Evolutionary conservation across 306 rosid genomes (phyloP).

Genomic region (Heteromeles arbutifolia): DNA sequence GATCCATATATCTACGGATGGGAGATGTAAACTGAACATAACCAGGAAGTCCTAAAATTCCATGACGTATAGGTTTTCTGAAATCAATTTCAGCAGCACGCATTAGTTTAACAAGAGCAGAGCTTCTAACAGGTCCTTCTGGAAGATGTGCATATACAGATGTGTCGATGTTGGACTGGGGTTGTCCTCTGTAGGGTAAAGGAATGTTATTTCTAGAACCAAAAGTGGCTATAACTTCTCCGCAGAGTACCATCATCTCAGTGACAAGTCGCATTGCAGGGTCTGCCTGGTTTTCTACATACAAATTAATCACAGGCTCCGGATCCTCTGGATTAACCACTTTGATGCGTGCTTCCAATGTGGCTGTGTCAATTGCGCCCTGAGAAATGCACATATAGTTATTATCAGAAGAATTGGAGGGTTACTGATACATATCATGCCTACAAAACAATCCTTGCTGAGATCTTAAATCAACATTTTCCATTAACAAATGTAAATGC

Average conservation of each 20-base stretch:
- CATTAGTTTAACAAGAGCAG: constrained; percentile 73
- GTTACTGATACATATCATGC: neutral
- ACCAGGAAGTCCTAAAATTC: constrained; percentile 81
- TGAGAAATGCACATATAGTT: constrained; percentile 27
- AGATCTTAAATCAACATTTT: neutral
- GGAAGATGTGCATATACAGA: constrained; percentile 89
- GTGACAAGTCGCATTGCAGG: constrained; percentile 94
- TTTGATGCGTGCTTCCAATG: constrained; percentile 80
- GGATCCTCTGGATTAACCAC: constrained; percentile 80
- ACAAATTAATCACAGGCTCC: constrained; percentile 72
- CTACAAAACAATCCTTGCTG: neutral
- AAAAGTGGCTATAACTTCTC: constrained; percentile 82
- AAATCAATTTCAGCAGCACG: constrained; percentile 98
- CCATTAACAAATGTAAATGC: neutral
- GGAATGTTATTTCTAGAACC: constrained; percentile 77
- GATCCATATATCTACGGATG: constrained; percentile 93
- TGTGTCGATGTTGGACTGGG: constrained; percentile 71
- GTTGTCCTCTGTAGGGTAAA: constrained; percentile 96
- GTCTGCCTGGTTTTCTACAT: constrained; percentile 92
- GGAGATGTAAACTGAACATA: constrained; percentile 99
- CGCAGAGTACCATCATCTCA: constrained; percentile 97
- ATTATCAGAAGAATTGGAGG: neutral
- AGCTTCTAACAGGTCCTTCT: constrained; percentile 96
- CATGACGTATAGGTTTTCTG: constrained; percentile 91
- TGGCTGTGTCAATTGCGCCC: constrained; percentile 83